These are phyloP conservation scores for Corinectria fuckeliana DNA, from an alignment of 2,329 filamentous ascomycete genomes.

Conservation along the genomic window DNA sequence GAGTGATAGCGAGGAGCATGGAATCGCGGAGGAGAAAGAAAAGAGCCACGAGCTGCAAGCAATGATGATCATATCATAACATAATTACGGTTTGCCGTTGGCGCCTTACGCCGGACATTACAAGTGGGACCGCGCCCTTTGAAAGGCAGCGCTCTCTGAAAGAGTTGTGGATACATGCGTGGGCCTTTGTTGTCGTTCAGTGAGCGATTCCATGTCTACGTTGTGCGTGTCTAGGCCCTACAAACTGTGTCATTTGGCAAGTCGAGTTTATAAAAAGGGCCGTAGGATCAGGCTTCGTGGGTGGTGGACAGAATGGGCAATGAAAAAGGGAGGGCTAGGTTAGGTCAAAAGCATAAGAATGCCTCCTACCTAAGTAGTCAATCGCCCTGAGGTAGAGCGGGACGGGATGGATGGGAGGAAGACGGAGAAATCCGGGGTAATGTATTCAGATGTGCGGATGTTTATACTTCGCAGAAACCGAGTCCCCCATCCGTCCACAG, in stretches of 20 bases:
- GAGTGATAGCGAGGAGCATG: neutral
- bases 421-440: too few relatives aligned
- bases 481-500: neutral
- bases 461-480: too few relatives aligned
- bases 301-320: too few relatives aligned
- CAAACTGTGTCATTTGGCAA: too few relatives aligned
- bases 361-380: too few relatives aligned
- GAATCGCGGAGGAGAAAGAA: neutral
- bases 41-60: neutral
- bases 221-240: neutral
- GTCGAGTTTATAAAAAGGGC: too few relatives aligned
- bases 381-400: too few relatives aligned
- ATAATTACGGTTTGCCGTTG: neutral
- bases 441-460: too few relatives aligned
- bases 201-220: neutral
- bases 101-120: neutral
- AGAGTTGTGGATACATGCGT: neutral
- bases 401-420: too few relatives aligned
- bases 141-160: neutral
- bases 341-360: too few relatives aligned
- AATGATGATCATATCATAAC: constrained; percentile 3
- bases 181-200: neutral
- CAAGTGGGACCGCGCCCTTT: neutral
- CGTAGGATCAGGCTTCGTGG: neutral
- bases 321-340: too few relatives aligned